A percentile compares a stretch with the other conserved stretches of the same genome.
Conservation (phyloP, 441 rosid species). For the Euphorbia schlechtendalii region DNA sequence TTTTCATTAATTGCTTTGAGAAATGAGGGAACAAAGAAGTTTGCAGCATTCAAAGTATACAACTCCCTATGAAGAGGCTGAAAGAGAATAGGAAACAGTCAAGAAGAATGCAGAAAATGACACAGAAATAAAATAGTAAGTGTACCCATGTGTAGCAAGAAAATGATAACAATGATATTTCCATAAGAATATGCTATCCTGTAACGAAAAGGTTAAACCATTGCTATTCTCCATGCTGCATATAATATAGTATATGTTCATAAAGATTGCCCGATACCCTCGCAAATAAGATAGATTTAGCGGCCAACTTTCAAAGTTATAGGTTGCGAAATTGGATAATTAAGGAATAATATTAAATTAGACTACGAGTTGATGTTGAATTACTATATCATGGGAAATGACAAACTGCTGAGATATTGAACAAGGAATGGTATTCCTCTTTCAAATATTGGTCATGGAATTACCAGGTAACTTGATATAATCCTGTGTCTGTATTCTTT, state of each 20-base stretch:
- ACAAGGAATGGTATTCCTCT: neutral
- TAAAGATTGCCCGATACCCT: neutral
- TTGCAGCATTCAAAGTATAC: slow-evolving; percentile 35
- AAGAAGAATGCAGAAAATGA: neutral
- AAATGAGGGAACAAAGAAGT: slow-evolving; percentile 57
- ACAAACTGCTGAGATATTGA: neutral
- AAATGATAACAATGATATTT: neutral
- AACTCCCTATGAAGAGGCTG: slow-evolving; percentile 66
- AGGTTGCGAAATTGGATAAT: neutral
- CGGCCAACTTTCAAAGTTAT: neutral
- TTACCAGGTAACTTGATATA: slow-evolving; percentile 56
- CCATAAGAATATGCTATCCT: neutral
- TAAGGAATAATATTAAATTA: neutral
- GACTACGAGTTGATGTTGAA: neutral
- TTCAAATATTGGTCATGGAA: neutral
- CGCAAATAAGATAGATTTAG: neutral
- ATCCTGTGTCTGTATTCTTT: slow-evolving; percentile 66
- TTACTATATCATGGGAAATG: neutral
- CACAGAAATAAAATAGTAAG: neutral
- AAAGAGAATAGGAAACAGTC: slow-evolving; percentile 17
- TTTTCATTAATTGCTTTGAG: slow-evolving; percentile 50
- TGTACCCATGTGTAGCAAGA: neutral
- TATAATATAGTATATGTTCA: neutral
- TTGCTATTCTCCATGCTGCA: neutral
- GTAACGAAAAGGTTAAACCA: neutral